phyloP scores from a whole-genome alignment of 73 alveolate genomes.

The Paramecium sexaurelia region DNA sequence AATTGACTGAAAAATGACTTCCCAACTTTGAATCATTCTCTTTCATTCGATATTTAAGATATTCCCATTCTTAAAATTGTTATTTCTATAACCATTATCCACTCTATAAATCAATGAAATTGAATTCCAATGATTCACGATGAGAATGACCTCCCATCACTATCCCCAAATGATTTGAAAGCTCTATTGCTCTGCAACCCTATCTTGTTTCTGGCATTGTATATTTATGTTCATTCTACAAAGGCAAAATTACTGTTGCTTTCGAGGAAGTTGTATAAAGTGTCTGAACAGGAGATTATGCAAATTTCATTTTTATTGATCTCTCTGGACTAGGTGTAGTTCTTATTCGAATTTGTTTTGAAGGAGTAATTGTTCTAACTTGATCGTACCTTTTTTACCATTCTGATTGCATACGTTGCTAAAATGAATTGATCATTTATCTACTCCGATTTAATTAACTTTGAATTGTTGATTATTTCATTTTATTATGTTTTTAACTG shows the following conservation, averaged over 20 bases:
- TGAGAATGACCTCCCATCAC: background rate
- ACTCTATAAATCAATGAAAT: background rate
- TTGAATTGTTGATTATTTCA: background rate
- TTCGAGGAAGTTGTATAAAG: background rate
- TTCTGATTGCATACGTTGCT: background rate
- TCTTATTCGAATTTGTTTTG: background rate
- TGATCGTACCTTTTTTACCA: background rate
- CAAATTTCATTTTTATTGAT: background rate
- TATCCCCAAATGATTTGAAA: background rate
- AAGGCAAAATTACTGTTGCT: background rate
- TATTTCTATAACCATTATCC: background rate
- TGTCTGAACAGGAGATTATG: background rate
- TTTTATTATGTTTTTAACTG: background rate
- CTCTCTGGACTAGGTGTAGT: background rate
- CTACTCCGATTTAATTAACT: background rate
- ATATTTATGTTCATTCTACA: background rate
- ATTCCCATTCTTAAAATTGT: background rate
- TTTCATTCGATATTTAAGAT: background rate
- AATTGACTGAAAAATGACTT: background rate
- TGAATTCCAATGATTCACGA: background rate
- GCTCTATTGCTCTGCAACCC: slow-evolving; percentile 16
- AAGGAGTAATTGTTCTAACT: background rate
- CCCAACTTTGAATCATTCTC: background rate
- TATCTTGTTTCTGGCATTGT: slow-evolving; percentile 42
- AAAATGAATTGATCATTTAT: background rate